phyloP scores from a whole-genome alignment of 768 basidiomycete genomes.

The Hydnum rufescens region DNA sequence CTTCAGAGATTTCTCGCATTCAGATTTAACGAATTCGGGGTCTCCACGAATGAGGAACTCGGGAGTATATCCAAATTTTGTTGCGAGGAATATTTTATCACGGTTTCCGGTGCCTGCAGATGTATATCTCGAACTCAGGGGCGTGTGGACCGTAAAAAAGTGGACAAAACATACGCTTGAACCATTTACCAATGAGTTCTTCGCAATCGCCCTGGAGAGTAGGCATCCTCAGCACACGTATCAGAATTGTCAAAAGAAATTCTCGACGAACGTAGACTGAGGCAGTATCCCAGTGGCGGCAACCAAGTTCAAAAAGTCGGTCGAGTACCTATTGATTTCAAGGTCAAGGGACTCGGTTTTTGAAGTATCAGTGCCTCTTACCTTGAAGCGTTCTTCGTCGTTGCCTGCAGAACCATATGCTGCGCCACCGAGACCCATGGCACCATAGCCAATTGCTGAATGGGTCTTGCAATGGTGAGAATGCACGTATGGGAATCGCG shows the following conservation, averaged over 20 bases:
- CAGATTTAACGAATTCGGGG: conserved; percentile 10
- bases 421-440: conserved; percentile 28
- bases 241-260: too few relatives aligned
- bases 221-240: too few relatives aligned
- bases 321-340: conserved; percentile 25
- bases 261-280: not conserved
- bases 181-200: conserved; percentile 30
- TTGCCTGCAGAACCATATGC: conserved; percentile 21
- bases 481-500: not conserved
- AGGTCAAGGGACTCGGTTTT: too few relatives aligned
- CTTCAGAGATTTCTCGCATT: conserved; percentile 9
- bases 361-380: conserved; percentile 11
- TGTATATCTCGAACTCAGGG: not conserved
- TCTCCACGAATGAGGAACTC: conserved; percentile 3
- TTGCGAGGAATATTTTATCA: conserved; percentile 37
- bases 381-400: conserved; percentile 44
- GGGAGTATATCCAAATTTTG: too few relatives aligned
- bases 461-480: not conserved
- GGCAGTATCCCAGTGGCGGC: conserved; percentile 27
- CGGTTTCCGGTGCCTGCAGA: conserved; percentile 25
- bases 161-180: conserved; percentile 19
- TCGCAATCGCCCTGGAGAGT: conserved; percentile 26
- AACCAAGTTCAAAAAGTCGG: conserved; percentile 23
- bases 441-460: conserved; percentile 34
- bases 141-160: not conserved